phyloP scores from a whole-genome alignment of 2,329 filamentous ascomycete genomes.

The Colletotrichum tropicale region DNA sequence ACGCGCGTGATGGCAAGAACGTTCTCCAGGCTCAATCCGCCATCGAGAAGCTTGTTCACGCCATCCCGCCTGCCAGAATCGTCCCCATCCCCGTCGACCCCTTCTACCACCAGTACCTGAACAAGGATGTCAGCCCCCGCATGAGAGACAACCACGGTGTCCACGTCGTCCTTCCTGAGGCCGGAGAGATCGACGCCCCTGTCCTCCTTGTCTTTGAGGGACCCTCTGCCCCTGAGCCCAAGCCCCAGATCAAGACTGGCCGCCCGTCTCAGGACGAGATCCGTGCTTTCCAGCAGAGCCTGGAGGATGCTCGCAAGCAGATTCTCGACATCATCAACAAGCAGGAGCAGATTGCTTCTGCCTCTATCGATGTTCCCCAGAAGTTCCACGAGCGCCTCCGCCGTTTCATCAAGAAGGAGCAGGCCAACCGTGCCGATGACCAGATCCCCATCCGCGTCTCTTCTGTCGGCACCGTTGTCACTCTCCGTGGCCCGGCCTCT shows the following conservation, averaged over 20 bases:
- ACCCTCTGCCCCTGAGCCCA: slow-evolving; percentile 30
- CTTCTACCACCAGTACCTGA: slow-evolving; percentile 79
- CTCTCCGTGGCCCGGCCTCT: slow-evolving; percentile 77
- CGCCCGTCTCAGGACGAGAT: slow-evolving; percentile 45
- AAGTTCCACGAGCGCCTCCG: slow-evolving; percentile 70
- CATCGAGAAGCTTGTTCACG: slow-evolving; percentile 74
- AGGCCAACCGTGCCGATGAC: slow-evolving; percentile 59
- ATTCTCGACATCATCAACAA: slow-evolving; percentile 62
- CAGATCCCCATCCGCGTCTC: slow-evolving; percentile 66
- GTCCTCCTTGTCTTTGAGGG: slow-evolving; percentile 80
- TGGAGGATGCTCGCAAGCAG: slow-evolving; percentile 61
- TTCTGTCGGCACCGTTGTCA: slow-evolving; percentile 65
- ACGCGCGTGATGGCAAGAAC: slow-evolving; percentile 85
- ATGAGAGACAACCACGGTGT: slow-evolving; percentile 75
- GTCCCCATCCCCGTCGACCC: slow-evolving; percentile 71
- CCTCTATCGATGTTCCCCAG: slow-evolving; percentile 60
- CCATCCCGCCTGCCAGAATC: slow-evolving; percentile 76
- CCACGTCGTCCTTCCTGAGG: slow-evolving; percentile 73
- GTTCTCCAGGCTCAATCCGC: slow-evolving; percentile 76
- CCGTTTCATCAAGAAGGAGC: slow-evolving; percentile 69
- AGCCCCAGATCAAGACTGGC: slow-evolving; percentile 23
- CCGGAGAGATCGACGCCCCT: slow-evolving; percentile 61
- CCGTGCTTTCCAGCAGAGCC: slow-evolving; percentile 56
- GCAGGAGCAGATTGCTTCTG: slow-evolving; percentile 59
- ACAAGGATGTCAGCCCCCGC: slow-evolving; percentile 64